A percentile compares a stretch with the other conserved stretches of the same genome.
phyloP scores from a whole-genome alignment of 1,284 basidiomycete species.

The Pholiota adiposa region DNA sequence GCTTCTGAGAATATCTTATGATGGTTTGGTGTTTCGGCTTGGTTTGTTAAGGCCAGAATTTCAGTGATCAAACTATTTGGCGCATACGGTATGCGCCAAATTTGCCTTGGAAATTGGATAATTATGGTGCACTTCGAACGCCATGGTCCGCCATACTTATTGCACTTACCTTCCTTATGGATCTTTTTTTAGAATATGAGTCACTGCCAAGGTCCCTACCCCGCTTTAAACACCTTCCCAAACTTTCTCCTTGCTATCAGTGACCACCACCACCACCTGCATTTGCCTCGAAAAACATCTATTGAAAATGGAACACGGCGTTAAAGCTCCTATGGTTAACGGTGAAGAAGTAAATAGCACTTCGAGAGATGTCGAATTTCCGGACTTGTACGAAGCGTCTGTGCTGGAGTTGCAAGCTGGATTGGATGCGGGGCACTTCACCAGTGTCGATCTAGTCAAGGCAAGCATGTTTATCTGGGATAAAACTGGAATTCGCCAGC shows the following conservation, averaged over 20 bases:
- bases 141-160: too few species aligned
- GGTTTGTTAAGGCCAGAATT: too few species aligned
- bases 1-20: too few species aligned
- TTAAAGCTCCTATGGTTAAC: background rate
- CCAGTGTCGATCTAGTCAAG: conserved; percentile 69
- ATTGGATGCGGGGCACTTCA: conserved; percentile 54
- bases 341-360: too few species aligned
- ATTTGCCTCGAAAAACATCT: background rate
- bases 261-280: background rate
- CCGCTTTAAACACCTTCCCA: background rate
- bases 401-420: conserved; percentile 59
- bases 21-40: too few species aligned
- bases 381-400: conserved; percentile 69
- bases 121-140: too few species aligned
- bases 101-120: too few species aligned
- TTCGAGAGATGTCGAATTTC: conserved; percentile 28
- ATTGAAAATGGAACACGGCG: background rate
- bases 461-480: too few species aligned
- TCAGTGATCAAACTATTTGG: too few species aligned
- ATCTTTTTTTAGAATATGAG: background rate
- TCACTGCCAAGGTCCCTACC: background rate
- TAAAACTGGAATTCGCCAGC: too few species aligned
- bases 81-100: too few species aligned
- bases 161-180: too few species aligned
- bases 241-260: background rate